A percentile compares a stretch with the other conserved stretches of the same genome.
Conservation (phyloP, 73 alveolate species). For the Symbiodinium pilosum region DNA sequence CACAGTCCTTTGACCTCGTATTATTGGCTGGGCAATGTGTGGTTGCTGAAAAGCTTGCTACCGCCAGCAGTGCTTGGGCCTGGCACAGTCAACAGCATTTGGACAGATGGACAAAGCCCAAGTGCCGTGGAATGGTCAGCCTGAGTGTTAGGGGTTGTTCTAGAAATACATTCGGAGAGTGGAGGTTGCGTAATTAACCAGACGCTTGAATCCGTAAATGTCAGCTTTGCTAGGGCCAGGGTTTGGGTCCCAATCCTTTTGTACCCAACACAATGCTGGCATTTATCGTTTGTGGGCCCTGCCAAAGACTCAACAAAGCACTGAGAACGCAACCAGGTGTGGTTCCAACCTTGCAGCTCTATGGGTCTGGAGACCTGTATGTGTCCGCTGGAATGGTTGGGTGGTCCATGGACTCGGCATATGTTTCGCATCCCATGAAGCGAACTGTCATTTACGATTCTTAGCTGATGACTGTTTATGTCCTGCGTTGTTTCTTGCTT, state of each 20-base stretch:
- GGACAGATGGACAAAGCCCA: background rate
- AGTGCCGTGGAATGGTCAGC: background rate
- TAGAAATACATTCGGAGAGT: background rate
- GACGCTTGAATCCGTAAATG: no score
- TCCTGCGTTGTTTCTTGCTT: no score
- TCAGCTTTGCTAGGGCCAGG: background rate
- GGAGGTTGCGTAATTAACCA: no score
- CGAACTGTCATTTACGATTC: background rate
- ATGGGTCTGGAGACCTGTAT: background rate
- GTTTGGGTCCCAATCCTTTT: no score
- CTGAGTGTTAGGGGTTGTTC: background rate
- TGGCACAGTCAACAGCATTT: background rate
- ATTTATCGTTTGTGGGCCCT: no score
- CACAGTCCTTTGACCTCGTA: background rate
- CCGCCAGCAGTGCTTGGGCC: background rate
- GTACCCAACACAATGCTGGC: no score
- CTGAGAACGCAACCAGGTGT: no score
- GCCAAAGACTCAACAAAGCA: no score
- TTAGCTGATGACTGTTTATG: no score
- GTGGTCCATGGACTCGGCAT: background rate
- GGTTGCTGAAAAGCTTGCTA: background rate
- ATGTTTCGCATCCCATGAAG: background rate
- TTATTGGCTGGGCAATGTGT: background rate
- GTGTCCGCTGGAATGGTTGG: background rate
- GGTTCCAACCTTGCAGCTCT: background rate